Percentiles rank a stretch among this genome's conserved stretches.
Evolutionary conservation across 441 rosid genomes (phyloP).

Genomic region (Manihot esculenta): DNA sequence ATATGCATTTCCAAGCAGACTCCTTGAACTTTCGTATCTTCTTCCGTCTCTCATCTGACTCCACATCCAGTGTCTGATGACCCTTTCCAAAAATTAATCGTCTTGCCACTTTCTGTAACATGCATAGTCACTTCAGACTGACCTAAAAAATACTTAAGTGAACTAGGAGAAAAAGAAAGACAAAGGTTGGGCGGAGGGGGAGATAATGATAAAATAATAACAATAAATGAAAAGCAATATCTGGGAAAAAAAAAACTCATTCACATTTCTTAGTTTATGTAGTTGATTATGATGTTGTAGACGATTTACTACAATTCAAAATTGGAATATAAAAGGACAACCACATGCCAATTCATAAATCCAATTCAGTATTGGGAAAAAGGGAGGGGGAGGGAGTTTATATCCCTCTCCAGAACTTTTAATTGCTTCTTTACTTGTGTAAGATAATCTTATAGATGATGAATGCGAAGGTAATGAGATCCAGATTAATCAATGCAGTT

Average conservation of each 20-base stretch:
- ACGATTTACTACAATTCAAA: background rate
- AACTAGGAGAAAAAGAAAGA: background rate
- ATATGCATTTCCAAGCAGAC: constrained; percentile 94
- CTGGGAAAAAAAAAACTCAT: background rate
- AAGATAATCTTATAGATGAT: background rate
- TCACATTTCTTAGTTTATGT: background rate
- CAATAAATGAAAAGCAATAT: background rate
- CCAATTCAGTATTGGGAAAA: background rate
- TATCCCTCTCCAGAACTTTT: background rate
- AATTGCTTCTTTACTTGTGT: background rate
- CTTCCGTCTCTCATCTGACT: constrained; percentile 49
- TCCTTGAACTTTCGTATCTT: constrained; percentile 86
- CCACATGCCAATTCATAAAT: background rate
- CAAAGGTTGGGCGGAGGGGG: background rate
- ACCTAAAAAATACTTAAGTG: constrained; percentile 13
- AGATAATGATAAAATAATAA: background rate
- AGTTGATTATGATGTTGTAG: background rate
- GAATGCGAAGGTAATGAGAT: background rate
- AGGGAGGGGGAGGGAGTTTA: background rate
- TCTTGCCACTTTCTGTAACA: constrained; percentile 66
- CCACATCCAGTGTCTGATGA: constrained; percentile 37
- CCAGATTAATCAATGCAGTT: background rate
- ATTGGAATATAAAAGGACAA: background rate
- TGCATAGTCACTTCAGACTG: constrained; percentile 27
- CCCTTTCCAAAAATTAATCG: constrained; percentile 60